Evolutionary conservation across 257 asterid genomes (phyloP).

Genomic region (Solanum bulbocastanum): DNA sequence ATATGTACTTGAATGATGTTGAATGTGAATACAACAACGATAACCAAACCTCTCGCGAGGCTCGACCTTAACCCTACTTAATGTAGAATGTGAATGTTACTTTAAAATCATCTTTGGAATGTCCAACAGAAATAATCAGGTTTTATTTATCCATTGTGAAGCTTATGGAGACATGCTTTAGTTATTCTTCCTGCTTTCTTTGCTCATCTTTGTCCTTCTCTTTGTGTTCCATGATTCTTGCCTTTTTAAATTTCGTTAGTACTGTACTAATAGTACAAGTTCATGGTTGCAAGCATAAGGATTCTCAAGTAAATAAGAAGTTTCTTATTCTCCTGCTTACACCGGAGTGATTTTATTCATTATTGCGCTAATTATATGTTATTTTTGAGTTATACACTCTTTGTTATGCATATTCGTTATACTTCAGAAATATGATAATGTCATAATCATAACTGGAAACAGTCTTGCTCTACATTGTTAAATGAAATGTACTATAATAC

Average conservation of each 20-base stretch:
- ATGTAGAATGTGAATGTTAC: not conserved
- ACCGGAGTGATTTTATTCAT: too few species aligned
- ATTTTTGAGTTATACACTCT: too few species aligned
- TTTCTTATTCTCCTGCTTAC: not conserved
- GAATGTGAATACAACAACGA: not conserved
- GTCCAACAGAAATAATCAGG: not conserved
- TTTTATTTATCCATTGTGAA: not conserved
- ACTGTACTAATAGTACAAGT: not conserved
- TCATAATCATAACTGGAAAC: too few species aligned
- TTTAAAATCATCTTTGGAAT: not conserved
- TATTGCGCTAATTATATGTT: too few species aligned
- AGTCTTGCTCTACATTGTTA: too few species aligned
- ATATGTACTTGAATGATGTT: not conserved
- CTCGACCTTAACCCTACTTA: not conserved
- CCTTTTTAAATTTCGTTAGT: not conserved
- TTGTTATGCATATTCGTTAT: too few species aligned
- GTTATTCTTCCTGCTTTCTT: not conserved
- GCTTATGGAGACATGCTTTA: not conserved
- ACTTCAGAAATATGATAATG: too few species aligned
- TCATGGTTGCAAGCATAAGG: not conserved
- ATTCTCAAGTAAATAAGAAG: not conserved
- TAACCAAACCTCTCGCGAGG: not conserved
- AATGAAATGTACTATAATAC: not conserved
- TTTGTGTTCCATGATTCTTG: not conserved
- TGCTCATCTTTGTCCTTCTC: not conserved